These are phyloP conservation scores for Sporothrix brunneoviolacea DNA, from an alignment of 2,329 filamentous ascomycete genomes.

Conservation along the genomic window DNA sequence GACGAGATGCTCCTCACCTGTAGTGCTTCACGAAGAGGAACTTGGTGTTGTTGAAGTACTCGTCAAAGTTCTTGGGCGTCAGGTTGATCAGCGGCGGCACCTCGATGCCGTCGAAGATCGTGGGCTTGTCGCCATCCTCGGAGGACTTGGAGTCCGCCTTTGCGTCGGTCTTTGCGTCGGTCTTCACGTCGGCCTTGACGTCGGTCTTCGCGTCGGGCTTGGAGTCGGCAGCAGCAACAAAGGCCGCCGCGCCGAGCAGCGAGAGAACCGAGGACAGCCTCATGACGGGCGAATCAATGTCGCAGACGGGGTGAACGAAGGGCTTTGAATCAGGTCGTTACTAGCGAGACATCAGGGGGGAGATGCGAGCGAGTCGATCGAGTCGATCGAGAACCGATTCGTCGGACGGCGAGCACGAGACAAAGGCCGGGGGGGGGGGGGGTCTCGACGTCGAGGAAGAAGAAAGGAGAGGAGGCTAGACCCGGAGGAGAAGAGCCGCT, in stretches of 20 bases:
- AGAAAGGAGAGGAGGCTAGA: too few species aligned
- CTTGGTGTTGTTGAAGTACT: constrained; percentile 47
- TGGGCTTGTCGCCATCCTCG: constrained; percentile 40
- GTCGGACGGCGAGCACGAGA: too few species aligned
- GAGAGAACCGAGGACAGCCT: constrained; percentile 39
- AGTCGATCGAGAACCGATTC: too few species aligned
- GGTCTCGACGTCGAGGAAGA: too few species aligned
- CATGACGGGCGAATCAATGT: constrained; percentile 28
- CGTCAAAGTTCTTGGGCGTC: constrained; percentile 49
- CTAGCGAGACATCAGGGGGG: too few species aligned
- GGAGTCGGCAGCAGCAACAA: constrained; percentile 26
- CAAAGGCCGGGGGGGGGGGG: too few species aligned
- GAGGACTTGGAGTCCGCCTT: too few species aligned
- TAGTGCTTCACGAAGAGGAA: constrained; percentile 57
- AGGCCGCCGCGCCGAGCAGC: constrained; percentile 39
- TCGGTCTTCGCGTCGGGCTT: not conserved
- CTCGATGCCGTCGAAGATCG: constrained; percentile 58
- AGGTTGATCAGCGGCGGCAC: constrained; percentile 61
- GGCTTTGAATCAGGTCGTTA: too few species aligned
- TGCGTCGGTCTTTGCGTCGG: constrained; percentile 25
- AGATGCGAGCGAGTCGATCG: too few species aligned
- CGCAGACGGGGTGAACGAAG: too few species aligned
- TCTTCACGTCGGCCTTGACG: constrained; percentile 24
- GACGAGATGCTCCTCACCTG: constrained; percentile 45
- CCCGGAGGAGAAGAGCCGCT: too few species aligned